A percentile compares a stretch with the other conserved stretches of the same genome.
phyloP scores from a whole-genome alignment of 345 rosid genomes.

The Punica granatum region DNA sequence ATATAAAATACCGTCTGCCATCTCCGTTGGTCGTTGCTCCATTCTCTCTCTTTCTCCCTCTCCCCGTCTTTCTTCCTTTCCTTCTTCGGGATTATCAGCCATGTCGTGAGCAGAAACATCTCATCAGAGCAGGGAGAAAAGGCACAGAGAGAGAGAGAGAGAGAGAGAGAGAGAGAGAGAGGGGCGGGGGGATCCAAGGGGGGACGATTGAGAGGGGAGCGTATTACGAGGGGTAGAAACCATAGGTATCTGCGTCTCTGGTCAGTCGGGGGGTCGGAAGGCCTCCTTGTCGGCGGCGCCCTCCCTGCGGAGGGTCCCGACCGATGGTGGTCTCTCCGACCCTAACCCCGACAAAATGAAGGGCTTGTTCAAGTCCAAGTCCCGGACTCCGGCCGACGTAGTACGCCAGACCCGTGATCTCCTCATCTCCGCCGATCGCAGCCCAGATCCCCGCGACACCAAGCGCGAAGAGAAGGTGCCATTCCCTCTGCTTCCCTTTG shows the following conservation, averaged over 20 bases:
- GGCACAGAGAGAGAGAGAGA: neutral
- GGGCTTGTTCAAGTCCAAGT: conserved; percentile 41
- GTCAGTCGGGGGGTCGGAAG: conserved; percentile 4
- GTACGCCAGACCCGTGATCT: conserved; percentile 43
- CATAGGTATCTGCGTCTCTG: conserved; percentile 6
- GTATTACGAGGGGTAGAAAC: neutral
- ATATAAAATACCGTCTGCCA: too few relatives aligned
- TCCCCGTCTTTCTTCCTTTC: neutral
- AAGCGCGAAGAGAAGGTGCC: conserved; percentile 50
- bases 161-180: neutral
- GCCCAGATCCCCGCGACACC: conserved; percentile 24
- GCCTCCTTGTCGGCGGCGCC: conserved; percentile 5
- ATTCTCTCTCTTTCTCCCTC: neutral
- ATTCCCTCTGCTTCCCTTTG: neutral
- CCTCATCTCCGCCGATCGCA: conserved; percentile 21
- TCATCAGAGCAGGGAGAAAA: too few relatives aligned
- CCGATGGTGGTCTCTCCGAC: neutral
- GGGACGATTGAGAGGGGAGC: neutral
- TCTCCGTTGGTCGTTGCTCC: neutral
- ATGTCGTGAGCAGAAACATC: neutral
- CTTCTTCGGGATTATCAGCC: conserved; percentile 1
- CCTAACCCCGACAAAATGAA: conserved; percentile 26
- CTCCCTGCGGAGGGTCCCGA: conserved; percentile 4
- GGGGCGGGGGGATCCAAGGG: neutral
- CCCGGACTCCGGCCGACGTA: conserved; percentile 36